These are phyloP conservation scores for Dendrobium huoshanense DNA, from an alignment of 106 monocot genomes.

Conservation along the genomic window DNA sequence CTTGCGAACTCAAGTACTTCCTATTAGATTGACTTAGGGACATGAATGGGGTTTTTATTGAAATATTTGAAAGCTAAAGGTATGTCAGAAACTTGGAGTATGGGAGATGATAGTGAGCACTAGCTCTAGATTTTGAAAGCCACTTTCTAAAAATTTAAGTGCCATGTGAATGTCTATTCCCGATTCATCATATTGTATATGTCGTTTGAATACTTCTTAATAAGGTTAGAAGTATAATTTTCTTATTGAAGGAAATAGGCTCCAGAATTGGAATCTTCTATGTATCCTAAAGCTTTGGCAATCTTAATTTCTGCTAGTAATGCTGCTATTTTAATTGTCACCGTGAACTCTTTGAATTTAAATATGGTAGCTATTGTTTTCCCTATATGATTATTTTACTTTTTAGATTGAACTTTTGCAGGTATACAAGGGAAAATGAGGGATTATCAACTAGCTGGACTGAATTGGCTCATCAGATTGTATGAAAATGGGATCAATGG, in stretches of 20 bases:
- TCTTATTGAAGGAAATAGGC: not conserved
- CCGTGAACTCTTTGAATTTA: not conserved
- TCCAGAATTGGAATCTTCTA: not conserved
- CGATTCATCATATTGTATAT: not conserved
- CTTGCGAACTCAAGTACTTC: too few relatives aligned
- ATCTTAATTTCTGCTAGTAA: not conserved
- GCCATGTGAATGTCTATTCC: not conserved
- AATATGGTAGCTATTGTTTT: not conserved
- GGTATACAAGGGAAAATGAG: conserved; percentile 87
- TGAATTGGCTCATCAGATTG: conserved; percentile 84
- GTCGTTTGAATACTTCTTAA: not conserved
- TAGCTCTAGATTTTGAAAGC: too few relatives aligned
- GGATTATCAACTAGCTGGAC: conserved; percentile 83
- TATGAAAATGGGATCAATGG: conserved; percentile 99
- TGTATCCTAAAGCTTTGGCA: not conserved
- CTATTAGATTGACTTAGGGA: too few relatives aligned
- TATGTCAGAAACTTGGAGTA: too few relatives aligned
- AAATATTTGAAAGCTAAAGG: too few relatives aligned
- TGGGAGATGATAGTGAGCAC: too few relatives aligned
- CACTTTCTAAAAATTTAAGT: not conserved
- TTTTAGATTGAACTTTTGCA: conserved; percentile 14
- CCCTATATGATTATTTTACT: not conserved
- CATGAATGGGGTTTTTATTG: too few relatives aligned
- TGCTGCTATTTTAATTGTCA: not conserved
- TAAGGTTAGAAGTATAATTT: not conserved